Evolutionary conservation across 2,329 filamentous ascomycete species (phyloP).

Genomic region (Zymoseptoria brevis): DNA sequence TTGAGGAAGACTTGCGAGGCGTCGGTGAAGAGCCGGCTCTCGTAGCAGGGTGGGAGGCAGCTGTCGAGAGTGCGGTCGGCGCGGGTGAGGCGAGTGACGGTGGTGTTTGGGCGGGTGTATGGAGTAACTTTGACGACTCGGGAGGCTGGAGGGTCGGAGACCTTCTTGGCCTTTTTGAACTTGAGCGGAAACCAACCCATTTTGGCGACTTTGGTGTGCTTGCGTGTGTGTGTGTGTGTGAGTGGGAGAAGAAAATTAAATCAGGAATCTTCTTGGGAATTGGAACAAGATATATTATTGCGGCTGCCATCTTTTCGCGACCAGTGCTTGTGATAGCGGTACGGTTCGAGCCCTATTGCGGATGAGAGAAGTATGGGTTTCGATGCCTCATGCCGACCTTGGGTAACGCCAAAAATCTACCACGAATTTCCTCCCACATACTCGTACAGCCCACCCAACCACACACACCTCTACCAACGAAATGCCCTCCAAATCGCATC

Average conservation of each 20-base stretch:
- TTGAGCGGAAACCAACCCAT: background rate
- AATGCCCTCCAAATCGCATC: background rate
- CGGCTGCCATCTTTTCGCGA: background rate
- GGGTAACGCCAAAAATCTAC: background rate
- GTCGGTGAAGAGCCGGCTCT: background rate
- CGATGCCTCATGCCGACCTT: background rate
- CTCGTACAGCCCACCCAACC: background rate
- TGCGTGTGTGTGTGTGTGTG: background rate
- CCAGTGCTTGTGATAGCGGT: background rate
- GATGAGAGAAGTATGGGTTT: background rate
- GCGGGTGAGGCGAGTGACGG: background rate
- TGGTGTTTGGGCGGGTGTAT: background rate
- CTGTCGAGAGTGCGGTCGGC: constrained; percentile 1
- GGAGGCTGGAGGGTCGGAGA: background rate
- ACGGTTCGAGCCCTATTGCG: background rate
- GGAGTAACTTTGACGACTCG: background rate
- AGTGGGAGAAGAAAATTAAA: background rate
- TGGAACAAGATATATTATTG: background rate
- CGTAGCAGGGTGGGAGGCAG: background rate
- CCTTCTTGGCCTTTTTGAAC: background rate
- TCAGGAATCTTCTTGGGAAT: background rate
- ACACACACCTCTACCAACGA: background rate
- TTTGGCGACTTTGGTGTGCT: background rate
- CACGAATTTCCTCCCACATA: background rate
- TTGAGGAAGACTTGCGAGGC: constrained; percentile 5